These are phyloP conservation scores for Geranium incanum DNA, from an alignment of 441 rosid genomes.

Conservation along the genomic window DNA sequence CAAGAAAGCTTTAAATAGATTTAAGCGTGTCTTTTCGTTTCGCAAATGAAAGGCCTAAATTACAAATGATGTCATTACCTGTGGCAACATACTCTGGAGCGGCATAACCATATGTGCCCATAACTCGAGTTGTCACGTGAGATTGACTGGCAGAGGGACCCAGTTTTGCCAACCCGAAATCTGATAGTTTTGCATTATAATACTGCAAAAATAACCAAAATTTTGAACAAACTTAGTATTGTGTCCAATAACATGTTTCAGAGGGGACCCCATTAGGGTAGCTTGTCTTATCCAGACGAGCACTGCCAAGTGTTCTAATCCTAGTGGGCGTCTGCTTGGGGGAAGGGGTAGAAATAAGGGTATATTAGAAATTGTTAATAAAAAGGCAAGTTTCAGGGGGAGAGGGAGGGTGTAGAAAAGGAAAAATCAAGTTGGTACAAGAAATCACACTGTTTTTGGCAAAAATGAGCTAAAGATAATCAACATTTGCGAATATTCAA, in stretches of 20 bases:
- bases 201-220: conserved; percentile 21
- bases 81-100: conserved; percentile 58
- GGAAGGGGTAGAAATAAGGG: too few relatives aligned
- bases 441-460: not conserved
- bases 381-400: too few relatives aligned
- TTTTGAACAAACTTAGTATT: not conserved
- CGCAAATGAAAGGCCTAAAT: too few relatives aligned
- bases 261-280: too few relatives aligned
- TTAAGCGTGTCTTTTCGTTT: too few relatives aligned
- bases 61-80: conserved; percentile 17
- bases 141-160: conserved; percentile 44
- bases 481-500: not conserved
- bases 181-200: conserved; percentile 44
- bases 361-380: too few relatives aligned
- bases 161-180: conserved; percentile 47
- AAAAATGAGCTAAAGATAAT: not conserved
- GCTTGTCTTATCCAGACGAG: too few relatives aligned
- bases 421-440: too few relatives aligned
- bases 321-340: too few relatives aligned
- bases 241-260: not conserved
- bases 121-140: conserved; percentile 47
- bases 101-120: conserved; percentile 49
- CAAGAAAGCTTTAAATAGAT: not conserved
- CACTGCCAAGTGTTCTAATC: too few relatives aligned
- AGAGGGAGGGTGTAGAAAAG: too few relatives aligned